Percentiles rank a stretch among this genome's conserved stretches.
These are phyloP conservation scores for Fusarium tricinctum DNA, from an alignment of 2,329 filamentous ascomycete genomes.

Conservation along the genomic window DNA sequence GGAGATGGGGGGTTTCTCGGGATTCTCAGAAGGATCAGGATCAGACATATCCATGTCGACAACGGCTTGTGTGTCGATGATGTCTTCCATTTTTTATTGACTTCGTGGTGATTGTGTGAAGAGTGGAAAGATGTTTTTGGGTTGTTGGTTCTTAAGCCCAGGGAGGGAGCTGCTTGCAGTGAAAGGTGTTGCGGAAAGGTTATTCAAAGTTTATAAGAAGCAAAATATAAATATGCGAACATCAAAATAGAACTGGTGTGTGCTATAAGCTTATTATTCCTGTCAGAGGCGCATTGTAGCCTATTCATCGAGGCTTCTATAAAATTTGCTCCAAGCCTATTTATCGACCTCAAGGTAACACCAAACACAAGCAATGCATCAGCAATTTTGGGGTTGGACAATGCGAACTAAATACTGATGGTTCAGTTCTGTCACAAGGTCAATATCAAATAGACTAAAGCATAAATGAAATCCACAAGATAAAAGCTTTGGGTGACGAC, in stretches of 20 bases:
- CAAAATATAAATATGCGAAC: conserved; percentile 1
- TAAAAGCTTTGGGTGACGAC: background rate
- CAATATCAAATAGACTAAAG: background rate
- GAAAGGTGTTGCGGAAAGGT: background rate
- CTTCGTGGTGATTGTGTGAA: background rate
- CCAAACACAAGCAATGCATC: conserved; percentile 22
- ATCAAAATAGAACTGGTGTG: background rate
- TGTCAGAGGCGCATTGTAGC: conserved; percentile 6
- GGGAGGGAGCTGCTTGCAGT: background rate
- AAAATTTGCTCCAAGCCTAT: conserved; percentile 14
- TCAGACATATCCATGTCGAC: conserved; percentile 22
- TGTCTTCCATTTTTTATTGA: conserved; percentile 18
- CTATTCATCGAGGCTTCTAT: conserved; percentile 13
- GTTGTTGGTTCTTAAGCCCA: background rate
- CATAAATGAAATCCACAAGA: background rate
- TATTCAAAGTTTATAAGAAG: conserved; percentile 1
- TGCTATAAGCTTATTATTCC: conserved; percentile 13
- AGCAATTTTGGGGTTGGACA: conserved; percentile 10
- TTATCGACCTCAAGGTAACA: conserved; percentile 28
- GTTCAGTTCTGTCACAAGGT: conserved; percentile 14
- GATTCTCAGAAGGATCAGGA: background rate
- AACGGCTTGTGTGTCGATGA: conserved; percentile 11
- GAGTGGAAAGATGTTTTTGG: background rate
- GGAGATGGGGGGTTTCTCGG: background rate
- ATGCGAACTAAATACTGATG: conserved; percentile 13